Evolutionary conservation across 768 basidiomycete genomes (phyloP).

Genomic region (Lactifluus volemus): DNA sequence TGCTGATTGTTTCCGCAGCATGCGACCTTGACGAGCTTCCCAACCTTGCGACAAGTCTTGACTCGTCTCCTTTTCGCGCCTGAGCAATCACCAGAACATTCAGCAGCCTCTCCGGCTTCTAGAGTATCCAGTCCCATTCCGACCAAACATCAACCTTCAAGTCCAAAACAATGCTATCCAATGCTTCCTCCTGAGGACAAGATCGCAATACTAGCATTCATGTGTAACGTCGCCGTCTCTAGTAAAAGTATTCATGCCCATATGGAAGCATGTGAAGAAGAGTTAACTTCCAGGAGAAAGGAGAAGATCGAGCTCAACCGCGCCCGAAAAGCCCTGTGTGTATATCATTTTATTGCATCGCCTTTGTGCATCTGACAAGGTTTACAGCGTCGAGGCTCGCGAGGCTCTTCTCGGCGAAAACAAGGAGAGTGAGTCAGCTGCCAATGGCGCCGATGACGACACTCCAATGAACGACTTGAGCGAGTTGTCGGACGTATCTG

Average conservation of each 20-base stretch:
- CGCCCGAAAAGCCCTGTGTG: constrained; percentile 80
- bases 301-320: constrained; percentile 94
- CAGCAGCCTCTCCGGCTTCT: constrained; percentile 36
- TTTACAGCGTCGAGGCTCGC: constrained; percentile 63
- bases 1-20: constrained; percentile 38
- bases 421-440: constrained; percentile 30
- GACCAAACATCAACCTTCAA: constrained; percentile 34
- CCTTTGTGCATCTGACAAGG: constrained; percentile 9
- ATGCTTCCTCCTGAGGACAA: constrained; percentile 68
- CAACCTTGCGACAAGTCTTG: constrained; percentile 60
- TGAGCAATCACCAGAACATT: constrained; percentile 37
- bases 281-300: constrained; percentile 86
- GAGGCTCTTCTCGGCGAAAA: constrained; percentile 48
- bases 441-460: constrained; percentile 44
- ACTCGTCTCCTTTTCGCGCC: constrained; percentile 68
- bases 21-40: constrained; percentile 63
- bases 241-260: constrained; percentile 82
- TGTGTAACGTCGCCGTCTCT: constrained; percentile 84
- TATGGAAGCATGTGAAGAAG: constrained; percentile 86
- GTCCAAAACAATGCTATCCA: constrained; percentile 64
- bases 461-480: constrained; percentile 54
- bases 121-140: constrained; percentile 39
- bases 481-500: constrained; percentile 63
- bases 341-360: constrained; percentile 18
- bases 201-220: constrained; percentile 76